Base-by-base conservation (phyloP, 2,329 filamentous ascomycete species). In the Xylaria sp. region DNA sequence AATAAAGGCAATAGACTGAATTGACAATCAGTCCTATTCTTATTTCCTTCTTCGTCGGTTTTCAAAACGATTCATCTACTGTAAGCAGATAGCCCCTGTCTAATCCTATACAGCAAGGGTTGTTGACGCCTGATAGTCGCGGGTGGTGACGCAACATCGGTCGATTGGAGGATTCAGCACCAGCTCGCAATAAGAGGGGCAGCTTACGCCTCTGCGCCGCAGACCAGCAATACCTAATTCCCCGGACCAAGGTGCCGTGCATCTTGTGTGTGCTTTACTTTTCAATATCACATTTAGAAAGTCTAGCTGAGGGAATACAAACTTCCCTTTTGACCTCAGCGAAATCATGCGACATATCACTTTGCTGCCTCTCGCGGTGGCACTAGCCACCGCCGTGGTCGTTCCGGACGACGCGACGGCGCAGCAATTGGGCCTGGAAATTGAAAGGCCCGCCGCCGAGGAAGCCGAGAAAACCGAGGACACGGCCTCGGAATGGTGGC, bases 351-450 rank as follows among this genome's bases (percentile, higher is more conserved):
- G 58, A 15, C 66, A 67, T 55, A 62, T 51, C 10, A 64, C 25
- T 41, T 21, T 67, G 15, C 31, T 66, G 17, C 63, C 63, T 40
- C 15, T 66, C 13, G 61, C 49, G 56, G 60, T 53, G 31, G 53
- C 37, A 1, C 29, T 57, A 8, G 58, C 61, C 33, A 47, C 53
- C 15, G 65, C 63, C 40, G 25, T 67, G 47, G 61, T 67, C 63
- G 67, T 75, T 40, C 73, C 72, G 19, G 70, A 74, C 38, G 71
- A 74, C 31, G 64, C 57, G 11, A 74, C 67, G 23, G 68, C 71
- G 1, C 51, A 71, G 33, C 62, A 72, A 41, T 62, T 75, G 10
- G 58, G 67, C 38, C 37, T 72, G 11, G 68, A 70, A n/a, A 8
- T 53, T 3, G 58, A 70, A 53, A 58, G 64, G 31, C 46, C n/a